Conservation (phyloP, 208 protist genomes). For the Leishmania braziliensis region DNA sequence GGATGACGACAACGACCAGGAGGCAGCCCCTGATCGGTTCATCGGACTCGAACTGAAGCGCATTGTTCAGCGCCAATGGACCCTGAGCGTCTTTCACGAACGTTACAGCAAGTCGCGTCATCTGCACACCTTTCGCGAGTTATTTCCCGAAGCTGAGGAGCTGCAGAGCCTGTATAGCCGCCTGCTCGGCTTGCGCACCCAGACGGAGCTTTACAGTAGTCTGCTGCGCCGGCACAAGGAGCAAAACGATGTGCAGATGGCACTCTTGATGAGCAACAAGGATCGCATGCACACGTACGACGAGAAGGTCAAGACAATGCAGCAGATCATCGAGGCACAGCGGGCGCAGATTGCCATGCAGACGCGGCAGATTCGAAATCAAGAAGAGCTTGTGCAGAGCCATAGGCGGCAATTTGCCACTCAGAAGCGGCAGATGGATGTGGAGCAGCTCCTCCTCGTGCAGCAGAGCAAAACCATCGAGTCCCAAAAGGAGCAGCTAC, state of each 20-base stretch:
- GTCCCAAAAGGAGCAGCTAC: slow-evolving; percentile 36
- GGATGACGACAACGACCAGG: slow-evolving; percentile 21
- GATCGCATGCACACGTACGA: slow-evolving; percentile 81
- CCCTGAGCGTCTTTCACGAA: slow-evolving; percentile 60
- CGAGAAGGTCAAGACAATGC: slow-evolving; percentile 80
- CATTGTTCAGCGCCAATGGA: slow-evolving; percentile 69
- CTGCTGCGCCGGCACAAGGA: slow-evolving; percentile 83
- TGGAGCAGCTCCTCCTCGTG: slow-evolving; percentile 26
- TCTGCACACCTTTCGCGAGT: slow-evolving; percentile 61
- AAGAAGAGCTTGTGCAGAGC: slow-evolving; percentile 70
- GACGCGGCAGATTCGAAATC: slow-evolving; percentile 63
- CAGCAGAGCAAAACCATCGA: slow-evolving; percentile 41
- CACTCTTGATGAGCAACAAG: slow-evolving; percentile 81
- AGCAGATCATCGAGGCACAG: slow-evolving; percentile 86
- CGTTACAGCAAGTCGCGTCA: slow-evolving; percentile 62
- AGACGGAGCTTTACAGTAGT: slow-evolving; percentile 82
- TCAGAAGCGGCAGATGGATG: slow-evolving; percentile 56
- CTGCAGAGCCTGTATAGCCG: slow-evolving; percentile 76
- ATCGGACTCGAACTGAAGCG: slow-evolving; percentile 80
- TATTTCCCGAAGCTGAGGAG: slow-evolving; percentile 85
- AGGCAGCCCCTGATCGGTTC: slow-evolving; percentile 45
- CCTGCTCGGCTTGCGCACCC: slow-evolving; percentile 69
- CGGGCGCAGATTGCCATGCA: slow-evolving; percentile 77
- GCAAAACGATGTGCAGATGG: slow-evolving; percentile 85
- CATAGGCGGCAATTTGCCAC: slow-evolving; percentile 68